Evolutionary conservation across 768 basidiomycete species (phyloP).

Genomic region (Galerina marginata): DNA sequence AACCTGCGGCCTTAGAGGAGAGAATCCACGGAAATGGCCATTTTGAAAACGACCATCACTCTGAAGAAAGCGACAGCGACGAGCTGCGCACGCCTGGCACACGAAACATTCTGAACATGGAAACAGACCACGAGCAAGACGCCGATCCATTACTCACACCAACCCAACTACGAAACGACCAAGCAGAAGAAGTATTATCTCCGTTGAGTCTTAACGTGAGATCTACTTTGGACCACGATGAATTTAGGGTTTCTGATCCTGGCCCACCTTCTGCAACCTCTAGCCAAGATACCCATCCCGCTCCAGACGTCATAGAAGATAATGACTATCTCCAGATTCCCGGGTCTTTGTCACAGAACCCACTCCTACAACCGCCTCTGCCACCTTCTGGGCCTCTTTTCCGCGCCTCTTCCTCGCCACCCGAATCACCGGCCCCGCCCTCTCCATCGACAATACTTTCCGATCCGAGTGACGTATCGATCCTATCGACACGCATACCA

Average conservation of each 20-base stretch:
- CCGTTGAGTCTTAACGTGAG: constrained; percentile 29
- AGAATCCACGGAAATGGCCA: background rate
- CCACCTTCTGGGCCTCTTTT: constrained; percentile 29
- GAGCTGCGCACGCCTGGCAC: constrained; percentile 23
- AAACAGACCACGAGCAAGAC: constrained; percentile 25
- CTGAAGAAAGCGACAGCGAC: constrained; percentile 20
- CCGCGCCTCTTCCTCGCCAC: constrained; percentile 15
- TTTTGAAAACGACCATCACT: background rate
- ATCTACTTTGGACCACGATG: constrained; percentile 24
- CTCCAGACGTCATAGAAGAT: constrained; percentile 2
- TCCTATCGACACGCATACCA: constrained; percentile 38
- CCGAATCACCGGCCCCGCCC: constrained; percentile 19
- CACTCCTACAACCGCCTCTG: constrained; percentile 29
- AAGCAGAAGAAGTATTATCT: constrained; percentile 23
- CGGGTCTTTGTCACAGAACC: constrained; percentile 30
- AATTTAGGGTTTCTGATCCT: constrained; percentile 14
- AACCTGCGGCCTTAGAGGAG: background rate
- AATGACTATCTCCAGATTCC: constrained; percentile 24
- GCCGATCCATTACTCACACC: constrained; percentile 29
- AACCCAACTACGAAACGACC: constrained; percentile 10
- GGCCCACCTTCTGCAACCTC: constrained; percentile 1
- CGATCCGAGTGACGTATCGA: constrained; percentile 25
- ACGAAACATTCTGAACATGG: constrained; percentile 8
- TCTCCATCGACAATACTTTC: constrained; percentile 29
- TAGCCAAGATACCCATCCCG: background rate